phyloP scores from a whole-genome alignment of 345 rosid species.

The Melastoma malabathricum region DNA sequence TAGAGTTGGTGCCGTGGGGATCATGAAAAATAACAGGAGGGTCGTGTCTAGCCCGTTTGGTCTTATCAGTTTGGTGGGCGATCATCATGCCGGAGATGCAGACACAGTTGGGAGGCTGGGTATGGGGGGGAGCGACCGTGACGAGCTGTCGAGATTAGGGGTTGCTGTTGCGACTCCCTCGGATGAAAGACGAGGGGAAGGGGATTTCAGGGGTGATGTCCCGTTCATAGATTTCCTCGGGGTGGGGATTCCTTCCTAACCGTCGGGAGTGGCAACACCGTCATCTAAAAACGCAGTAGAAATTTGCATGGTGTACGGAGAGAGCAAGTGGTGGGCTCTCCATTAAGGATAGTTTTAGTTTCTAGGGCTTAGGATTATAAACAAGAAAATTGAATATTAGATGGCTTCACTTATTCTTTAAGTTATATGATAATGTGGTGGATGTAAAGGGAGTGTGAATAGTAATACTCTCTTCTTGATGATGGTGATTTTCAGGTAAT shows the following conservation, averaged over 20 bases:
- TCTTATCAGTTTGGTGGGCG: background rate
- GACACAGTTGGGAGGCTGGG: conserved; percentile 1
- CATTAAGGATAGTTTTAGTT: too few species aligned
- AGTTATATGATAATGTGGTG: too few species aligned
- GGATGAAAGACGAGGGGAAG: conserved; percentile 19
- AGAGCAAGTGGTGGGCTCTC: too few species aligned
- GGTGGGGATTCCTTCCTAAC: conserved; percentile 39
- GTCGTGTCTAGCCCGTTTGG: conserved; percentile 29
- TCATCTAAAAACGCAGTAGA: too few species aligned
- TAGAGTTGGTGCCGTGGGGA: background rate
- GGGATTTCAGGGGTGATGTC: conserved; percentile 18
- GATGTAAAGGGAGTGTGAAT: too few species aligned
- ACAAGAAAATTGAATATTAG: too few species aligned
- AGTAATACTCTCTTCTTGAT: too few species aligned
- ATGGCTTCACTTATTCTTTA: too few species aligned
- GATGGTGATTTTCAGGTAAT: too few species aligned
- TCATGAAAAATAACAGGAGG: conserved; percentile 13
- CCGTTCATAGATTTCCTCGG: conserved; percentile 69
- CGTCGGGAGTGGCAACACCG: too few species aligned
- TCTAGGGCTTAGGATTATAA: too few species aligned
- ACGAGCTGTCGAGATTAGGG: conserved; percentile 6
- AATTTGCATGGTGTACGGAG: too few species aligned
- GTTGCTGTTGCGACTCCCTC: conserved; percentile 5
- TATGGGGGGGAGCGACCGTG: background rate
- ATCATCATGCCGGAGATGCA: conserved; percentile 3